Evolutionary conservation across 495 filamentous ascomycete genomes (phyloP).

Genomic region (Lasiosphaeria hispida): DNA sequence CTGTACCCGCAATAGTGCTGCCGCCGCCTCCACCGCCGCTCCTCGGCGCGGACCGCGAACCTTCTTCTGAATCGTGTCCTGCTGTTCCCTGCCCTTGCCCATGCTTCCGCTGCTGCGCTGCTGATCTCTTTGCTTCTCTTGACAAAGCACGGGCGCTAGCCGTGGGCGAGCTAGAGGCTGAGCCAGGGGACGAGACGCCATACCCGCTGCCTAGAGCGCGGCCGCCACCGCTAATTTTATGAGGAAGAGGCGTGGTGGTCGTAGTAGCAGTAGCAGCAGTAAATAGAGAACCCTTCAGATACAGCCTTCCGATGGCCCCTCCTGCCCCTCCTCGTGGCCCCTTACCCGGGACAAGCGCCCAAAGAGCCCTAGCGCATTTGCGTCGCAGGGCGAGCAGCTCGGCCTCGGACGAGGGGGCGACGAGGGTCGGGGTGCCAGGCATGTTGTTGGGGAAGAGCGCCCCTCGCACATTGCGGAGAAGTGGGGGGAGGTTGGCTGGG

Average conservation of each 20-base stretch:
- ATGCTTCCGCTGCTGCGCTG: slow-evolving; percentile 10
- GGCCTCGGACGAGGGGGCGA: slow-evolving; percentile 46
- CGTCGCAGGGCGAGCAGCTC: slow-evolving; percentile 47
- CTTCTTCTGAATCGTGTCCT: not conserved
- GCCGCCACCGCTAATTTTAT: not conserved
- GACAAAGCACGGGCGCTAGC: not conserved
- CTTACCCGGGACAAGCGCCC: slow-evolving; percentile 46
- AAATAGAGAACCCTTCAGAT: slow-evolving; percentile 41
- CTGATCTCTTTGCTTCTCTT: not conserved
- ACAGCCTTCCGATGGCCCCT: slow-evolving; percentile 43
- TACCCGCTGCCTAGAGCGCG: not conserved
- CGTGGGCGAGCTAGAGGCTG: not conserved
- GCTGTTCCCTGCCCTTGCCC: slow-evolving; percentile 7
- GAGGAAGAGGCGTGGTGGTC: not conserved
- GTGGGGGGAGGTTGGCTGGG: slow-evolving; percentile 65
- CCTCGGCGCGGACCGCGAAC: slow-evolving; percentile 6
- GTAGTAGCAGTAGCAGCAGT: slow-evolving; percentile 5
- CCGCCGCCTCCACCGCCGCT: not conserved
- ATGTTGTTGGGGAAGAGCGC: slow-evolving; percentile 79
- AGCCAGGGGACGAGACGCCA: not conserved
- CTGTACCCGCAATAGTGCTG: not conserved
- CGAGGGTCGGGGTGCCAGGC: slow-evolving; percentile 45
- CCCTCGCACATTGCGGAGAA: slow-evolving; percentile 68
- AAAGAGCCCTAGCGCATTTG: slow-evolving; percentile 53
- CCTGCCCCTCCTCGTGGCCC: not conserved